Percentiles rank a stretch among this genome's conserved stretches.
Evolutionary conservation across 73 alveolate species (phyloP).

Genomic region (Tetrahymena malaccensis): DNA sequence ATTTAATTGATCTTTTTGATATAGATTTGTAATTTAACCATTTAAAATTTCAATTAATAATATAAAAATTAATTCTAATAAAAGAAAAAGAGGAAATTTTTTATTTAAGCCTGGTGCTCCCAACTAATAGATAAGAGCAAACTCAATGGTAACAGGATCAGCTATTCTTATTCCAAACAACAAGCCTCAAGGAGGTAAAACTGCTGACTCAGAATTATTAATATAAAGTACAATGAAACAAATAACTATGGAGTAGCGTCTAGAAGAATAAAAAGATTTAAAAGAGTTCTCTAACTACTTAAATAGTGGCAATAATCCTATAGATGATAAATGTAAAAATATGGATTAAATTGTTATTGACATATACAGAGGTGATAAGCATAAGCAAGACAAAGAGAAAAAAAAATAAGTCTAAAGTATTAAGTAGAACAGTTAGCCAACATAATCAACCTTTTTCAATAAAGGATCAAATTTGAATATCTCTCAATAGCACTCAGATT

Average conservation of each 20-base stretch:
- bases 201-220: background rate
- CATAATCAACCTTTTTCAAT: background rate
- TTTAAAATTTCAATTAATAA: background rate
- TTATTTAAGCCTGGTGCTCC: background rate
- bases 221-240: background rate
- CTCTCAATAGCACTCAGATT: background rate
- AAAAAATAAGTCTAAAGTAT: background rate
- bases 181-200: background rate
- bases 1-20: background rate
- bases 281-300: background rate
- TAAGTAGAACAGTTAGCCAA: background rate
- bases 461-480: background rate
- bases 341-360: background rate
- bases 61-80: background rate
- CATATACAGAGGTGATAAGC: background rate
- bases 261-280: background rate
- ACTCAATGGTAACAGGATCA: background rate
- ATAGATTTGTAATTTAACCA: background rate
- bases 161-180: background rate
- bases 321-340: background rate
- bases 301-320: background rate
- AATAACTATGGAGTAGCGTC: background rate
- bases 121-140: background rate
- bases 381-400: background rate
- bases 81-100: background rate